These are phyloP conservation scores for Mycena latifolia DNA, from an alignment of 768 basidiomycete genomes.

Conservation along the genomic window DNA sequence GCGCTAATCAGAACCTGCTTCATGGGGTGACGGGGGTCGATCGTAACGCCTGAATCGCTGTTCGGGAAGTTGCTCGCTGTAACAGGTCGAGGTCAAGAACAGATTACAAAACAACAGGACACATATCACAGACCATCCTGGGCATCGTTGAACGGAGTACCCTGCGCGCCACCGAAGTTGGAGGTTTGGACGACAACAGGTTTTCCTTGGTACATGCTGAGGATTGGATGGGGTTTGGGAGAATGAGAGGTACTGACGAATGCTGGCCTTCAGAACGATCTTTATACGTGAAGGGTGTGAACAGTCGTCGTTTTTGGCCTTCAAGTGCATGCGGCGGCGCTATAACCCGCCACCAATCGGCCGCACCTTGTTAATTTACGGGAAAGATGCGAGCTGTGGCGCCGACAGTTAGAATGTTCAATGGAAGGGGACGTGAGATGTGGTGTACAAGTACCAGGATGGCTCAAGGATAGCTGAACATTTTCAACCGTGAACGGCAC, in stretches of 20 bases:
- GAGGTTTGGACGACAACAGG: slow-evolving; percentile 30
- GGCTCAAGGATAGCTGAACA: neutral
- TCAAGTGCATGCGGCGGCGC: no score
- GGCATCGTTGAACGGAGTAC: slow-evolving; percentile 23
- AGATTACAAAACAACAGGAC: neutral
- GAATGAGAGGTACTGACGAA: neutral
- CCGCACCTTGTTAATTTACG: slow-evolving; percentile 1
- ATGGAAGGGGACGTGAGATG: neutral
- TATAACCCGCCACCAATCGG: no score
- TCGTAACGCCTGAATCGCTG: slow-evolving; percentile 10
- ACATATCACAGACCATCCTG: slow-evolving; percentile 4
- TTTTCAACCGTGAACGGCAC: neutral
- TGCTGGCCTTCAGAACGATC: neutral
- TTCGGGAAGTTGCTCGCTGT: slow-evolving; percentile 22
- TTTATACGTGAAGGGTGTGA: slow-evolving; percentile 15
- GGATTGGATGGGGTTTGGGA: slow-evolving; percentile 7
- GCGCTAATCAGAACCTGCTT: slow-evolving; percentile 14
- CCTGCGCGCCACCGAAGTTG: slow-evolving; percentile 29
- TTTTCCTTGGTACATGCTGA: slow-evolving; percentile 26
- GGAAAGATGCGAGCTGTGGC: neutral
- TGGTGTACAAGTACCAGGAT: neutral
- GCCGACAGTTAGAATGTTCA: neutral
- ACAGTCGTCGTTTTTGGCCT: neutral
- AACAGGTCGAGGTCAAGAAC: slow-evolving; percentile 7
- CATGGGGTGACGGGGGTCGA: slow-evolving; percentile 25